Conservation (phyloP, 2,329 filamentous ascomycete species). For the Phialocephala sp. region DNA sequence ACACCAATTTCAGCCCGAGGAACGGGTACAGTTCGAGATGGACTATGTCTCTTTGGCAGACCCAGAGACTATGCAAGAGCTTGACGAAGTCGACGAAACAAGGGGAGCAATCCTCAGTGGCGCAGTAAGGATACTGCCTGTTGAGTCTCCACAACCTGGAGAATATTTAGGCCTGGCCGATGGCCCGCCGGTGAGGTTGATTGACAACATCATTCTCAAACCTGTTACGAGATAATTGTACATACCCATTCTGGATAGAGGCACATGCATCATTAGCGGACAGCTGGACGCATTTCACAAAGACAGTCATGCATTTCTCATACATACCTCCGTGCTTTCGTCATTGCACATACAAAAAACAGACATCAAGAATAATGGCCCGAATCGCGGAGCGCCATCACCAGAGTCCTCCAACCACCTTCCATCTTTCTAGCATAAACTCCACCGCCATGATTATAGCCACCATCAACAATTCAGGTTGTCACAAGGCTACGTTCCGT, state of each 20-base stretch:
- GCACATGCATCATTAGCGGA: not conserved
- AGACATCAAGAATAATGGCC: not conserved
- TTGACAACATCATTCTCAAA: slow-evolving; percentile 86
- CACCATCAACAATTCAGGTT: not conserved
- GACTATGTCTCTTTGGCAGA: slow-evolving; percentile 95
- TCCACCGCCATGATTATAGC: not conserved
- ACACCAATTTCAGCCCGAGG: slow-evolving; percentile 57
- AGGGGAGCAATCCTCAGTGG: slow-evolving; percentile 86
- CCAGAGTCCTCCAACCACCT: too few relatives aligned
- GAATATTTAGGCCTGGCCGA: slow-evolving; percentile 78
- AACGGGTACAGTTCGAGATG: slow-evolving; percentile 77
- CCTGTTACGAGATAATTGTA: slow-evolving; percentile 42
- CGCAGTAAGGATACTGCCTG: slow-evolving; percentile 85
- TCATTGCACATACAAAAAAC: not conserved
- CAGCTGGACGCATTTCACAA: not conserved
- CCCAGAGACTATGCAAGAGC: slow-evolving; percentile 80
- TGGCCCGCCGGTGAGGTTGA: slow-evolving; percentile 80
- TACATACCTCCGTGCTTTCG: not conserved
- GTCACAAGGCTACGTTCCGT: not conserved
- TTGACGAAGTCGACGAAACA: slow-evolving; percentile 70
- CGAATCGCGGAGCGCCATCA: too few relatives aligned
- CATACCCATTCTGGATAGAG: slow-evolving; percentile 1
- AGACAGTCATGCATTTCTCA: not conserved
- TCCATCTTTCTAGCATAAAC: too few relatives aligned
- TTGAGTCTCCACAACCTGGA: slow-evolving; percentile 70